phyloP scores from a whole-genome alignment of 352 stramenopile species.

The Plasmopara halstedii region DNA sequence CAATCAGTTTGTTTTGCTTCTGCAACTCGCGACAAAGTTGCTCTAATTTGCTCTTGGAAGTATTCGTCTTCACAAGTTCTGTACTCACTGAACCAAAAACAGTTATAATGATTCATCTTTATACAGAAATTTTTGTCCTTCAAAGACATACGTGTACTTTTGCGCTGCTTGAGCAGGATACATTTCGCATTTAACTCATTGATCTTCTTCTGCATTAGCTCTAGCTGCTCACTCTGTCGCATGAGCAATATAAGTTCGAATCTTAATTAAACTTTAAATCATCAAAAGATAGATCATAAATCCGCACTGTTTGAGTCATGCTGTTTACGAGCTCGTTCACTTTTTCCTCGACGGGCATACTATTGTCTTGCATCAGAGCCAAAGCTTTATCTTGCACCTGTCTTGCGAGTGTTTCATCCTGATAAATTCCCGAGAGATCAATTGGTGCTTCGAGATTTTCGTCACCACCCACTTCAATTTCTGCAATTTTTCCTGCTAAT shows the following conservation, averaged over 20 bases:
- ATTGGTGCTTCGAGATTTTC: slow-evolving; percentile 71
- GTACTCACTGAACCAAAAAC: slow-evolving; percentile 29
- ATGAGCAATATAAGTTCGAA: neutral
- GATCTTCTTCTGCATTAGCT: slow-evolving; percentile 75
- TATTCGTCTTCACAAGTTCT: slow-evolving; percentile 54
- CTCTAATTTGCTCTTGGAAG: slow-evolving; percentile 71
- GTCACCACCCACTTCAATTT: slow-evolving; percentile 77
- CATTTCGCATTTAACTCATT: slow-evolving; percentile 72
- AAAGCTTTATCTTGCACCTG: slow-evolving; percentile 30
- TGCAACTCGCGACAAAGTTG: slow-evolving; percentile 79
- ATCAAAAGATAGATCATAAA: no score
- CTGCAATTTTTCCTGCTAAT: slow-evolving; percentile 75
- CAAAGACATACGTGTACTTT: slow-evolving; percentile 35
- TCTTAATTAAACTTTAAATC: no score
- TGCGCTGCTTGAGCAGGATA: slow-evolving; percentile 71
- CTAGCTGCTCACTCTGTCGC: slow-evolving; percentile 43
- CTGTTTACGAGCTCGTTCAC: slow-evolving; percentile 25
- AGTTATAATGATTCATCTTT: neutral
- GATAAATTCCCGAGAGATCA: slow-evolving; percentile 63
- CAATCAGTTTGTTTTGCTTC: slow-evolving; percentile 85
- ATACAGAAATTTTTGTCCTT: neutral
- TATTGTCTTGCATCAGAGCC: slow-evolving; percentile 28
- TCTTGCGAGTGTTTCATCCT: slow-evolving; percentile 41
- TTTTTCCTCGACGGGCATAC: slow-evolving; percentile 40
- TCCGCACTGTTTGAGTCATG: slow-evolving; percentile 38